Percentiles rank a stretch among this genome's conserved stretches.
Conservation (phyloP, 2,329 filamentous ascomycete species). For the Cladophialophora bantiana region DNA sequence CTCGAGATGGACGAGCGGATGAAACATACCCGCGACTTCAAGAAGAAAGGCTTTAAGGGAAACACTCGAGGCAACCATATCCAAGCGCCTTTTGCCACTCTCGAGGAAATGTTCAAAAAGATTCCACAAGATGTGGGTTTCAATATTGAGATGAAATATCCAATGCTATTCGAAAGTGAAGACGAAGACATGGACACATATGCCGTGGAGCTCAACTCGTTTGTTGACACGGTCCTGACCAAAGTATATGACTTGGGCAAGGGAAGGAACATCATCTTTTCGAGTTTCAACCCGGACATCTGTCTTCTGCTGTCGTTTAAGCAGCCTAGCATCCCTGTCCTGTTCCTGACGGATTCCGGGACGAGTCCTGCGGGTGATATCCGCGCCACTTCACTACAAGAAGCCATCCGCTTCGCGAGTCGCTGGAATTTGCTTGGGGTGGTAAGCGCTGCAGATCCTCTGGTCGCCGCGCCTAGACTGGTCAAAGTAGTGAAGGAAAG, state of each 20-base stretch:
- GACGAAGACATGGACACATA: constrained; percentile 97
- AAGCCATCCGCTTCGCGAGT: constrained; percentile 91
- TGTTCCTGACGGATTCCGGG: constrained; percentile 92
- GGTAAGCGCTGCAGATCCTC: constrained; percentile 84
- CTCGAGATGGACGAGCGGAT: constrained; percentile 79
- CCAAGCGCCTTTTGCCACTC: constrained; percentile 91
- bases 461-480: constrained; percentile 86
- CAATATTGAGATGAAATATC: constrained; percentile 99
- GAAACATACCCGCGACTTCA: constrained; percentile 96
- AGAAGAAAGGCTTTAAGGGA: constrained; percentile 92
- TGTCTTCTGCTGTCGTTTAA: constrained; percentile 95
- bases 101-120: constrained; percentile 90
- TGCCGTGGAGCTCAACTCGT: constrained; percentile 93
- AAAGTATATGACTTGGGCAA: constrained; percentile 88
- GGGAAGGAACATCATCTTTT: constrained; percentile 93
- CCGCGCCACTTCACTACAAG: constrained; percentile 87
- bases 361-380: constrained; percentile 84
- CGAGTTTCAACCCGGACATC: constrained; percentile 96
- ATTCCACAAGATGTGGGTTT: constrained; percentile 85
- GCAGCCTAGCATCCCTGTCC: constrained; percentile 92
- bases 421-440: constrained; percentile 95
- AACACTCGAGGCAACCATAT: constrained; percentile 95
- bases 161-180: constrained; percentile 94
- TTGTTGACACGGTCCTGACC: constrained; percentile 88
- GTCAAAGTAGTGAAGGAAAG: constrained; percentile 94